Percentiles rank a stretch among this genome's conserved stretches.
phyloP scores from a whole-genome alignment of 495 filamentous ascomycete genomes.

The Usnea hakonensis region DNA sequence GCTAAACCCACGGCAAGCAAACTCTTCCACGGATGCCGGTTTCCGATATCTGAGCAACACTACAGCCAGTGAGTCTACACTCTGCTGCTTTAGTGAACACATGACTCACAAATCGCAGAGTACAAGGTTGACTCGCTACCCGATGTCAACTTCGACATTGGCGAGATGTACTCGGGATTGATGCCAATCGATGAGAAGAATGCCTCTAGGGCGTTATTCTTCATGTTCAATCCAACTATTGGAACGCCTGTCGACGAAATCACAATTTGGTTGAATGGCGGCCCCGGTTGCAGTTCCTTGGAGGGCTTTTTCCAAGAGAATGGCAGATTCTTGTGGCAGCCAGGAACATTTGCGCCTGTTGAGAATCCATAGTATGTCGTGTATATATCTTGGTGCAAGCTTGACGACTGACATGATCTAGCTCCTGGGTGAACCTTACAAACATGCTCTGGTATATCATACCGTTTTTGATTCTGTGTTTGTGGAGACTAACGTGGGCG shows the following conservation, averaged over 20 bases:
- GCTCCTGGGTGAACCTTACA: constrained; percentile 54
- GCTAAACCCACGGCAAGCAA: neutral
- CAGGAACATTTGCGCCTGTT: constrained; percentile 49
- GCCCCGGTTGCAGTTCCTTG: constrained; percentile 60
- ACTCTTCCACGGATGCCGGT: neutral
- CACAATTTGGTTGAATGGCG: constrained; percentile 68
- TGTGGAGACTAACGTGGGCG: constrained; percentile 32
- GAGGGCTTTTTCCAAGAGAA: constrained; percentile 61
- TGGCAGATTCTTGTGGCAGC: constrained; percentile 55
- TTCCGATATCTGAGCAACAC: constrained; percentile 4
- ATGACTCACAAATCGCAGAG: constrained; percentile 28
- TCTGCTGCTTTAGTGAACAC: too few relatives aligned
- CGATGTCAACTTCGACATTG: constrained; percentile 65
- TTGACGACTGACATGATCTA: constrained; percentile 13
- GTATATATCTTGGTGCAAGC: too few relatives aligned
- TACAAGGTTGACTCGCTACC: constrained; percentile 62
- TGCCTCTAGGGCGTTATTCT: constrained; percentile 42
- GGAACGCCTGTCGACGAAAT: constrained; percentile 54
- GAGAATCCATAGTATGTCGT: constrained; percentile 47
- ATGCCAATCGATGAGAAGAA: constrained; percentile 57
- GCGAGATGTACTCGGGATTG: constrained; percentile 67
- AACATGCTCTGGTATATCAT: constrained; percentile 51
- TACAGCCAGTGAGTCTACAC: constrained; percentile 1
- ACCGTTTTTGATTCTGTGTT: neutral
- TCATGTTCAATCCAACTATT: constrained; percentile 43